These are phyloP conservation scores for Ceriops zippeliana DNA, from an alignment of 345 rosid species.

Conservation along the genomic window DNA sequence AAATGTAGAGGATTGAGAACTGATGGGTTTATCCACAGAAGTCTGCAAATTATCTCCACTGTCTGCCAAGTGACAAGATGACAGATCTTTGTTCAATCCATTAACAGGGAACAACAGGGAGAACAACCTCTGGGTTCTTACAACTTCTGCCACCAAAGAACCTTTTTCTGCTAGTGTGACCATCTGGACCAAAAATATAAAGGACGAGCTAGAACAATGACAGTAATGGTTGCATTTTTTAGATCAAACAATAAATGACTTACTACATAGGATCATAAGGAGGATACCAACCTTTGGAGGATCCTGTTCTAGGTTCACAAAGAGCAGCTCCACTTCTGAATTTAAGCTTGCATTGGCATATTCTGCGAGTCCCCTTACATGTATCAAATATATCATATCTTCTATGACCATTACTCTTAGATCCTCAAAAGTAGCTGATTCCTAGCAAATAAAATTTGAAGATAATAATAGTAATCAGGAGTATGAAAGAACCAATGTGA, in stretches of 20 bases:
- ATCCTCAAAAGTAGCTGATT: conserved; percentile 44
- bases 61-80: conserved; percentile 20
- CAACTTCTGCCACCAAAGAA: conserved; percentile 45
- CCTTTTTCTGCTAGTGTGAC: conserved; percentile 40
- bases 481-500: background rate
- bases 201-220: background rate
- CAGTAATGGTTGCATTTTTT: conserved; percentile 9
- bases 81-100: conserved; percentile 25
- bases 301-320: conserved; percentile 76
- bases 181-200: conserved; percentile 48
- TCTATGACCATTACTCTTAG: conserved; percentile 75
- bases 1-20: conserved; percentile 44
- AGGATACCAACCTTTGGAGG: conserved; percentile 71
- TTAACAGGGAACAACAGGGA: conserved; percentile 40
- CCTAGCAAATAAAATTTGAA: conserved; percentile 32
- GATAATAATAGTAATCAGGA: conserved; percentile 6
- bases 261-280: background rate
- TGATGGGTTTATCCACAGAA: conserved; percentile 19
- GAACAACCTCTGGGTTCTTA: conserved; percentile 54
- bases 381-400: conserved; percentile 84
- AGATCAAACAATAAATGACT: conserved; percentile 1
- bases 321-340: conserved; percentile 44
- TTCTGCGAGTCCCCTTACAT: conserved; percentile 51
- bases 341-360: conserved; percentile 54
- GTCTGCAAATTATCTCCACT: conserved; percentile 15